These are phyloP conservation scores for Suillus weaverae DNA, from an alignment of 768 basidiomycete species.

Conservation along the genomic window DNA sequence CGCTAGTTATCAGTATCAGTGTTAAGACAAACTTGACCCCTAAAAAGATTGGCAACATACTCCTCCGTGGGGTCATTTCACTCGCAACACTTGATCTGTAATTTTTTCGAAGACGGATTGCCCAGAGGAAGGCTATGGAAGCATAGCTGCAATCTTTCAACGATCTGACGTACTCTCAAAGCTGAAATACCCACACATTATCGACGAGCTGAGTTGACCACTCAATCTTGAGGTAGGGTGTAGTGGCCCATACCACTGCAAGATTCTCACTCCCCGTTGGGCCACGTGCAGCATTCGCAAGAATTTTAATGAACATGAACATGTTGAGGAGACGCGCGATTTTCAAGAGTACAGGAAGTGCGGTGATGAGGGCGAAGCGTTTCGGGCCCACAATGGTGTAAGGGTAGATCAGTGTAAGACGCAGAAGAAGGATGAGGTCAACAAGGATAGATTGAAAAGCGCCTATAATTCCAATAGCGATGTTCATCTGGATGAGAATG, in stretches of 20 bases:
- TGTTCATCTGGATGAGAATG: conserved; percentile 13
- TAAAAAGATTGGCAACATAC: not conserved
- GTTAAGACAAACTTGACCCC: not conserved
- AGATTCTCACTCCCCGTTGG: conserved; percentile 5
- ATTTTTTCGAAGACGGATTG: not conserved
- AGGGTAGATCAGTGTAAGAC: conserved; percentile 38
- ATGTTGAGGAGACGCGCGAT: conserved; percentile 23
- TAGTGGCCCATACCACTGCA: conserved; percentile 5
- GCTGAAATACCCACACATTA: not conserved
- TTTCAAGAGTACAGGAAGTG: conserved; percentile 31
- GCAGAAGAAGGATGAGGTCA: conserved; percentile 39
- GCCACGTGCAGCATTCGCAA: conserved; percentile 1
- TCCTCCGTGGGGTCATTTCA: not conserved
- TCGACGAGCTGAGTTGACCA: not conserved
- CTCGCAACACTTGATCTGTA: conserved; percentile 6
- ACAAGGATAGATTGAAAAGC: conserved; percentile 30
- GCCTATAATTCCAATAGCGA: conserved; percentile 23
- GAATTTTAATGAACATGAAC: not conserved
- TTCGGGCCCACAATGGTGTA: conserved; percentile 15
- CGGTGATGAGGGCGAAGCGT: conserved; percentile 23
- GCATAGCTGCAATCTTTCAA: not conserved
- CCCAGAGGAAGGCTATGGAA: not conserved
- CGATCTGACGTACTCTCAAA: not conserved
- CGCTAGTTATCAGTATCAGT: not conserved
- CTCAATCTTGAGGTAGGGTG: conserved; percentile 5